Evolutionary conservation across 73 alveolate genomes (phyloP), one percentile per base, ranked within the genome.

Genomic region (Paramecium caudatum): DNA sequence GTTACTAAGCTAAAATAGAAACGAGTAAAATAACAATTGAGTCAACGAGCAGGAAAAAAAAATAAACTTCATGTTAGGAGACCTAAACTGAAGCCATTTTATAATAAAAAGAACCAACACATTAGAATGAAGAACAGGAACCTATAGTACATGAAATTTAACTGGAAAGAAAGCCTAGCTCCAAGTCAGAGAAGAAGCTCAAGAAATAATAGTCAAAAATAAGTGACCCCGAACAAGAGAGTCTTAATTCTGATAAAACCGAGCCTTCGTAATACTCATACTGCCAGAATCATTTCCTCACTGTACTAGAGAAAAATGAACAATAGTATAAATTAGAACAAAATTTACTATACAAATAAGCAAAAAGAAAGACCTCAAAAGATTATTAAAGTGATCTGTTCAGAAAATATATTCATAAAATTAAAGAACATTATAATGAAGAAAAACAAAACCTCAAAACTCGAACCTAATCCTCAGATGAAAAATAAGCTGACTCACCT

Each of bases 61-160:
- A 55, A 55, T 19, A 27, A 55, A 55, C 21, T 37, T 27, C 30
- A 19, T 10, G 30, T 23, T 55, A 55, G 30, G 80, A 55, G 30
- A 55, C 80, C 30, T 23, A 55, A 55, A 55, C 45, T 27, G 80
- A 55, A 23, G 25, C 80, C n/a, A n/a, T n/a, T n/a, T n/a, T n/a
- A n/a, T n/a, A n/a, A n/a, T n/a, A n/a, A n/a, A n/a, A n/a, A n/a
- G n/a, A n/a, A n/a, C n/a, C n/a, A n/a, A n/a, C n/a, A n/a, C n/a
- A n/a, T n/a, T n/a, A n/a, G n/a, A n/a, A n/a, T n/a, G n/a, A n/a
- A n/a, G n/a, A n/a, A n/a, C n/a, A n/a, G n/a, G n/a, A n/a, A n/a
- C n/a, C n/a, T n/a, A n/a, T n/a, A n/a, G n/a, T n/a, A n/a, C n/a
- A n/a, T n/a, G n/a, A n/a, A n/a, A n/a, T n/a, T n/a, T n/a, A n/a